Conservation (phyloP, 2,329 filamentous ascomycete genomes). For the Fusarium domesticum region DNA sequence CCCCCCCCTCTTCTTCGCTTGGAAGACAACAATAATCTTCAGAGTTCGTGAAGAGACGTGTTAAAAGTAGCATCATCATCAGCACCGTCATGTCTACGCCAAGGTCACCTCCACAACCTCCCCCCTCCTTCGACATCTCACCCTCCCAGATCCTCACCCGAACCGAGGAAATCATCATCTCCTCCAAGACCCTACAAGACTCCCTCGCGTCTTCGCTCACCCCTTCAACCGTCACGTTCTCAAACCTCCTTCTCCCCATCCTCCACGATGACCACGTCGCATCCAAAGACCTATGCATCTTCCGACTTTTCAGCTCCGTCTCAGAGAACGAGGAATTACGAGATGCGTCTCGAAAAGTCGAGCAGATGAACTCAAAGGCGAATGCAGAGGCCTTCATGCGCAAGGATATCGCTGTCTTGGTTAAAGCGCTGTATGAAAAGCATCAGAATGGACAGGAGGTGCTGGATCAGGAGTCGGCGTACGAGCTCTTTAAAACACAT, state of each 20-base stretch:
- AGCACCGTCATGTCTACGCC: slow-evolving; percentile 8
- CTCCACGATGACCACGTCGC: slow-evolving; percentile 22
- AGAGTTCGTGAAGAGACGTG: too few species aligned
- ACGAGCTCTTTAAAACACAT: slow-evolving; percentile 27
- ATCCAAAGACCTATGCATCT: slow-evolving; percentile 13
- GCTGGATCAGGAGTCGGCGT: slow-evolving; percentile 21
- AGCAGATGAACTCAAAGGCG: slow-evolving; percentile 22
- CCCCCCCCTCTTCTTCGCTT: too few species aligned
- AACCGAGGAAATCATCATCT: slow-evolving; percentile 35
- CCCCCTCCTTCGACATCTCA: slow-evolving; percentile 18
- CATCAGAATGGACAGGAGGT: slow-evolving; percentile 10
- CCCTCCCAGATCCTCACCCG: slow-evolving; percentile 15
- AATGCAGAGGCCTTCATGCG: slow-evolving; percentile 22
- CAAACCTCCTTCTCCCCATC: slow-evolving; percentile 19
- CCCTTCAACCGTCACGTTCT: slow-evolving; percentile 20
- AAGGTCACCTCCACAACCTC: slow-evolving; percentile 20
- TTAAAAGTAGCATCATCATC: too few species aligned
- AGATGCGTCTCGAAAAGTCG: slow-evolving; percentile 27
- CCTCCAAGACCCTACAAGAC: slow-evolving; percentile 21
- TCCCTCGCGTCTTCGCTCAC: slow-evolving; percentile 17
- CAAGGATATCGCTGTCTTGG: slow-evolving; percentile 24
- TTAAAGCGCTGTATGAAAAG: slow-evolving; percentile 21
- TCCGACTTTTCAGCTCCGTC: slow-evolving; percentile 28
- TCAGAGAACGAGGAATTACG: slow-evolving; percentile 23
- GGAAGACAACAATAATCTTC: too few species aligned